phyloP scores from a whole-genome alignment of 257 asterid genomes.

The Sherardia arvensis region DNA sequence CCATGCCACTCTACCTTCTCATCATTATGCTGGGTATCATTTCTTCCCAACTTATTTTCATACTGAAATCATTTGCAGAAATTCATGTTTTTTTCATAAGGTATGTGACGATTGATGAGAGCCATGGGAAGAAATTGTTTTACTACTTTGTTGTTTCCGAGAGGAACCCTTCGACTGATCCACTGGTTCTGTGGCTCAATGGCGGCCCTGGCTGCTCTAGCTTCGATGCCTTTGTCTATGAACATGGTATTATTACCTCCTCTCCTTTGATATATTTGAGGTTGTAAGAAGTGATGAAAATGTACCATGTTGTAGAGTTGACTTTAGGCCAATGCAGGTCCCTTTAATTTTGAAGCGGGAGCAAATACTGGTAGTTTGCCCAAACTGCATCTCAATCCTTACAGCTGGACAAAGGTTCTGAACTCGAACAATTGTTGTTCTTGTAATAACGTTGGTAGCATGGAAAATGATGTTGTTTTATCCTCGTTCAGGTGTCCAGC shows the following conservation, averaged over 20 bases:
- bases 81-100: slow-evolving; percentile 32
- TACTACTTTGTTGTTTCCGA: slow-evolving; percentile 90
- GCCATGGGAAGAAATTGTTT: slow-evolving; percentile 55
- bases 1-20: slow-evolving; percentile 59
- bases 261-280: neutral
- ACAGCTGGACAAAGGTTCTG: slow-evolving; percentile 95
- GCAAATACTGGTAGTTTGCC: slow-evolving; percentile 52
- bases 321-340: slow-evolving; percentile 41
- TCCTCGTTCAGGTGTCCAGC: slow-evolving; percentile 53
- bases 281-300: neutral
- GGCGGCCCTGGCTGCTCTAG: slow-evolving; percentile 99
- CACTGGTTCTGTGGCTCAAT: slow-evolving; percentile 91
- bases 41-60: neutral
- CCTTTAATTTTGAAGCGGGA: slow-evolving; percentile 76
- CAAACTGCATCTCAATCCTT: slow-evolving; percentile 68
- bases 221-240: slow-evolving; percentile 94
- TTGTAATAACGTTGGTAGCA: neutral
- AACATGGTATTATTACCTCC: slow-evolving; percentile 49
- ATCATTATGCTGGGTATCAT: slow-evolving; percentile 78
- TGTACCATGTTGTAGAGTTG: neutral
- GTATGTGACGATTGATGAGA: slow-evolving; percentile 62
- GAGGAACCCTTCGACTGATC: slow-evolving; percentile 59
- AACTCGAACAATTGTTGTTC: neutral
- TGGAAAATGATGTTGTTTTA: neutral
- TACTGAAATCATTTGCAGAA: neutral